Evolutionary conservation across 306 rosid species (phyloP).

Genomic region (Casuarina equisetifolia): DNA sequence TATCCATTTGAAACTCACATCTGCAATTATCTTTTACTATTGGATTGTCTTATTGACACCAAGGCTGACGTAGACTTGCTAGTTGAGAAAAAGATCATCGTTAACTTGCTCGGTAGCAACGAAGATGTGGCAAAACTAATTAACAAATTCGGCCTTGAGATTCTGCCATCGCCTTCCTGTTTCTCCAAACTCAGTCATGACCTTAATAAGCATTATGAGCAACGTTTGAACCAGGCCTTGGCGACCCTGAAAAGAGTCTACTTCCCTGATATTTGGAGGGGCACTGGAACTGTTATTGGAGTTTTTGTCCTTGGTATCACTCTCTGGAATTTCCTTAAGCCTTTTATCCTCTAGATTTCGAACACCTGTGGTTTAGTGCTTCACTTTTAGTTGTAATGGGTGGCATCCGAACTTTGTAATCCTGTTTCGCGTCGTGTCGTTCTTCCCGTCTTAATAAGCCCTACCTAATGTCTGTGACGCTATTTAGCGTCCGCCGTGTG

Average conservation of each 20-base stretch:
- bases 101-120: conserved; percentile 26
- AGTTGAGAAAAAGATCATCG: conserved; percentile 12
- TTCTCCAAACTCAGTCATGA: background rate
- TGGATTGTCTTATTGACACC: conserved; percentile 26
- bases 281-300: conserved; percentile 35
- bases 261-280: conserved; percentile 35
- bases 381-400: no score
- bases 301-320: conserved; percentile 1
- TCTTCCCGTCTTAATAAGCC: no score
- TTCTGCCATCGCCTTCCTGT: conserved; percentile 1
- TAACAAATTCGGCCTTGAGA: conserved; percentile 9
- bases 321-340: background rate
- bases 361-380: background rate
- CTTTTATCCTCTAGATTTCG: background rate
- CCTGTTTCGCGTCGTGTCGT: no score
- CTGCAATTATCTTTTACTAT: conserved; percentile 26
- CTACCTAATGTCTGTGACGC: no score
- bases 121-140: conserved; percentile 17
- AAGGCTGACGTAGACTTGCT: conserved; percentile 26
- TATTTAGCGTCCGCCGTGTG: no score
- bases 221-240: conserved; percentile 10
- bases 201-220: background rate
- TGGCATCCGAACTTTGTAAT: no score
- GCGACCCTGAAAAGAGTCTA: conserved; percentile 28
- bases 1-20: conserved; percentile 15